Base-by-base conservation (phyloP, 805 yeast species). In the Candida wancherniae region DNA sequence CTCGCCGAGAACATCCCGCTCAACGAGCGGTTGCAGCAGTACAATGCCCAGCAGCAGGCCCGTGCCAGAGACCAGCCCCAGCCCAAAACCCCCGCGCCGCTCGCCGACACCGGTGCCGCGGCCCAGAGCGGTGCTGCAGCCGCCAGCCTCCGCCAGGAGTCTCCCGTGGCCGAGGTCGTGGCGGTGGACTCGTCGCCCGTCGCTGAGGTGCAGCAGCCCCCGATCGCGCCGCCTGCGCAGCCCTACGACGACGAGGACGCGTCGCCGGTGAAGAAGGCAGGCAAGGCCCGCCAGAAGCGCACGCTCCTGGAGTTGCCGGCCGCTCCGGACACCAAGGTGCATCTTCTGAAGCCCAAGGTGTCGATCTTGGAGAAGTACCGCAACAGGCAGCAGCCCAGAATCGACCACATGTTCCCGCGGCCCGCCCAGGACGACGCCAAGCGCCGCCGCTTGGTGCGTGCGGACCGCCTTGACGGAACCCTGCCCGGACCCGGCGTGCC, bases 321-420 rank as follows among this genome's bases (percentile, higher is more conserved):
- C 6, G 42, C 47, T 9, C 47, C 41, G 3, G 47, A 42, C 26
- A 63, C 71, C 23, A 67, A 66, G 40, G 69, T 66, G 9, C 61
- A 62, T 26, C 47, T 63, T 12, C 45, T 46, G 23, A 63, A 52
- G 36, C 65, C 71, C 9, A 65, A 61, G 29, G 45, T 58, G 30
- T 64, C 71, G 3, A 64, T 67, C 31, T 51, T 66, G 36, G 70
- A 66, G 34, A 67, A 63, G 38, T 67, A 65, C 38, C 56, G 57
- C 25, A 47, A 44, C 36, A 49, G 55, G 22, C 59, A 62, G 17
- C 62, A 58, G 39, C 61, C 45, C 48, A 57, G 44, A 39, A 54
- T 54, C 50, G 63, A 50, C 28, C 45, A 47, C 21, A 45, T 40
- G 32, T 36, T 42, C 37, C 48, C 44, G 10, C 47, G 37, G 9